Percentiles rank a stretch among this genome's conserved stretches.
Conservation (phyloP, 2,329 filamentous ascomycete species). For the Colletotrichum costaricense region DNA sequence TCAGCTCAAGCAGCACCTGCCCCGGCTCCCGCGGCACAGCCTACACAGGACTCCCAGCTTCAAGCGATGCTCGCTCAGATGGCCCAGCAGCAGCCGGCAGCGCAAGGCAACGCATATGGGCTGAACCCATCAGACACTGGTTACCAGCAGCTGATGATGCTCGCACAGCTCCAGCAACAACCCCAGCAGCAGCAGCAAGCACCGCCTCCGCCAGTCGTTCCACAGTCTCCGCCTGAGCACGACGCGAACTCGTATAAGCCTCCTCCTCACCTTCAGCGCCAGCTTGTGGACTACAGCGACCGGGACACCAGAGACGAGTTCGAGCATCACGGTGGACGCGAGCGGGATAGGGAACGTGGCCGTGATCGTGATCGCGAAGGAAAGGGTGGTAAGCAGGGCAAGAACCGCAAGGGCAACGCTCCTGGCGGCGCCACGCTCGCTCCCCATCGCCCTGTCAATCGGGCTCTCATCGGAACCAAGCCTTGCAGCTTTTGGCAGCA, state of each 20-base stretch:
- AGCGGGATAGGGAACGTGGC: conserved; percentile 43
- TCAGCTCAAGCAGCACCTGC: conserved; percentile 31
- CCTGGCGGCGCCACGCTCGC: conserved; percentile 45
- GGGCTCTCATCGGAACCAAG: conserved; percentile 72
- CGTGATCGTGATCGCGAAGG: conserved; percentile 44
- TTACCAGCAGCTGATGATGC: conserved; percentile 53
- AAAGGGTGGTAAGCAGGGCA: conserved; percentile 47
- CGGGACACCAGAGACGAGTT: conserved; percentile 29
- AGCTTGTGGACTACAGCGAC: conserved; percentile 32
- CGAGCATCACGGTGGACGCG: conserved; percentile 38
- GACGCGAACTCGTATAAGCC: conserved; percentile 33
- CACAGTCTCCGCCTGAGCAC: conserved; percentile 36
- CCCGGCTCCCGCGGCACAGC: conserved; percentile 28
- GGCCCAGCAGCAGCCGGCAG: conserved; percentile 44
- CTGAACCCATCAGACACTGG: conserved; percentile 52
- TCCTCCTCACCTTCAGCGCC: conserved; percentile 31
- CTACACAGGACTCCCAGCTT: conserved; percentile 47
- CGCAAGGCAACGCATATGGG: conserved; percentile 39
- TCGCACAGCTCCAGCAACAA: conserved; percentile 50
- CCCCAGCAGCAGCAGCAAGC: conserved; percentile 35
- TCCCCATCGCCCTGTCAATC: conserved; percentile 61
- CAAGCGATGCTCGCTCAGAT: conserved; percentile 58
- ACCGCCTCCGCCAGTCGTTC: conserved; percentile 17
- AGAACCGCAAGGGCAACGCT: conserved; percentile 51
- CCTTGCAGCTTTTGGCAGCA: conserved; percentile 77